Base-by-base conservation (phyloP, 805 yeast genomes). In the Candida odintsovae region DNA sequence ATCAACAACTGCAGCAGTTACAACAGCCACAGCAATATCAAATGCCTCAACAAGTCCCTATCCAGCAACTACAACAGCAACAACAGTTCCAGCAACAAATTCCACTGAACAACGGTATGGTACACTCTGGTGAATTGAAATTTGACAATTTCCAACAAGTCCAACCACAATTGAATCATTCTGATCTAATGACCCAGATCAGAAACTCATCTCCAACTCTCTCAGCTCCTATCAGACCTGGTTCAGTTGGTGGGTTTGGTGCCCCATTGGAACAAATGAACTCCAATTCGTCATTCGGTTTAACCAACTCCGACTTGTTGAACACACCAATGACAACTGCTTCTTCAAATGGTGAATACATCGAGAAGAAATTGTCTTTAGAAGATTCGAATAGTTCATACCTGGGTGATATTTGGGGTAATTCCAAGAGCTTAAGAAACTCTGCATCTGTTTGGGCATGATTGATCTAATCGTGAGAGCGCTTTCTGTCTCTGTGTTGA, bases 381-480 rank as follows among this genome's bases (percentile, higher is more conserved):
- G 59, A 51, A 28, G 58, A 56, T 18, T 44, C 56, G 3, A 36
- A 43, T 5, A 22, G 50, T 19, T 44, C 50, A 4, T 59, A 59
- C 44, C 35, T 58, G 35, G 57, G 57, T 37, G 62, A 58, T 28
- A 56, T 59, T 29, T 59, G 64, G 64, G 60, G 59, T 2, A 50
- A 46, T 31, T 49, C 58, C 1, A 56, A 53, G 35, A 42, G 52
- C 11, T 39, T 52, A 26, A 54, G 57, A 44, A 51, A 41, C 39
- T 55, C 62, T 11, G 37, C 59, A 2, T 59, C 64, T 10, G 63
- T 60, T 21, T 60, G 64, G 64, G 64, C 62, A 3, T 59, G 47
- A 51, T 8, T 25, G 28, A 11, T 25, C 8, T 9, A 8, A 8
- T 9, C 10, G 13, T 25, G 8, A 8, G 31, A 13, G 3, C 13